Evolutionary conservation across 164 flowering plant genomes (phyloP), one percentile per base, ranked within the genome.

Genomic region (Chloranthus sessilifolius): DNA sequence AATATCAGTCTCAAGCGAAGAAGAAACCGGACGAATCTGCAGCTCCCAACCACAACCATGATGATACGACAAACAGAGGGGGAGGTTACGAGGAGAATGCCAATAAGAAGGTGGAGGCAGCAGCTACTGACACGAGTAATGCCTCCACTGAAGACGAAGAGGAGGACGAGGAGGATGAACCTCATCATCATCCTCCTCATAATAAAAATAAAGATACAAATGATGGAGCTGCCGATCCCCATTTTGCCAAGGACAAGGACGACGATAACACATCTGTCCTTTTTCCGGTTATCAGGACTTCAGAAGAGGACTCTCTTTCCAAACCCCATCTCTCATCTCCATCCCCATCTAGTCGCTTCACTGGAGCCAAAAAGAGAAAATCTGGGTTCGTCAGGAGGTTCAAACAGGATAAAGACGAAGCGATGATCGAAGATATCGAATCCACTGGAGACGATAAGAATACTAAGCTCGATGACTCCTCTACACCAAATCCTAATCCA

Each of bases 301-400:
- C 56, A n/a, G 75, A 66, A 52, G 71, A 55, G 40, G 67, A 56
- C 58, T 68, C 48, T 43, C 44, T 35, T 43, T 55, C 58, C 2
- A 63, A 67, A 54, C 75, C 70, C 50, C 43, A 51, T 24, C 38
- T 67, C 25, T 70, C 63, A 41, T 45, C 16, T 50, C 70, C 58
- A 33, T 47, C 31, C 33, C 43, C 25, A 15, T 54, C 44, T 28
- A 57, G 58, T 71, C 84, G 80, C 17, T 56, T 71, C 31, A 82
- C 63, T 19, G 96, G 98, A 36, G 79, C 95, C 35, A 83, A 65
- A 58, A 79, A 67, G 65, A 78, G 96, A 62, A 88, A 88, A 65
- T 81, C 96, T 50, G 89, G 95, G 61, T 71, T 66, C 42, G 98
- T 91, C 23, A 82, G 69, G 61, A 80, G 95, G 68, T 88, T 85